These are phyloP conservation scores for Salix suchowensis DNA, from an alignment of 345 rosid genomes.

Conservation along the genomic window DNA sequence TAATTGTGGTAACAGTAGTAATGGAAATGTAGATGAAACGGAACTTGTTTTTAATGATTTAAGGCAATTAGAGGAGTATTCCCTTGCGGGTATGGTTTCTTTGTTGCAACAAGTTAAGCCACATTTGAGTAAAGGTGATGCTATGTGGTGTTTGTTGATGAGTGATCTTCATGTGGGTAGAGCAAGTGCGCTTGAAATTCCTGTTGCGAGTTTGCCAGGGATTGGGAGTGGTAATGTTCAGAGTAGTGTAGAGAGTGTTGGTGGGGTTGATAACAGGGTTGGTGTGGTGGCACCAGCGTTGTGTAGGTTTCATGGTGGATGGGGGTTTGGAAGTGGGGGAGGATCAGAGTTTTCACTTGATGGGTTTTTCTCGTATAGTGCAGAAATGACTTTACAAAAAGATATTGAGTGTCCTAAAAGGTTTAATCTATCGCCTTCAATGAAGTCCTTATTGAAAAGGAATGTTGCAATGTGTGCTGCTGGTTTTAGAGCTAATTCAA, in stretches of 20 bases:
- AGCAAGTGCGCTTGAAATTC: constrained; percentile 65
- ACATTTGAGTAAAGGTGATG: constrained; percentile 82
- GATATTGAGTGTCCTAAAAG: constrained; percentile 84
- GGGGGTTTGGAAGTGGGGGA: constrained; percentile 74
- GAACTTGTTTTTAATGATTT: constrained; percentile 60
- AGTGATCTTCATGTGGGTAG: constrained; percentile 86
- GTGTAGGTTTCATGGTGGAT: constrained; percentile 80
- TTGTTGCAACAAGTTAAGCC: constrained; percentile 84
- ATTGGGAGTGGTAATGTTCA: constrained; percentile 23
- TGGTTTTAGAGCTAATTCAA: constrained; percentile 69
- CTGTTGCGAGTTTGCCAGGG: constrained; percentile 25
- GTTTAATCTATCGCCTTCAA: constrained; percentile 77
- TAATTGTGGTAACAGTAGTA: constrained; percentile 22
- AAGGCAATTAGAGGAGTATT: constrained; percentile 75
- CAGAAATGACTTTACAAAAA: constrained; percentile 48
- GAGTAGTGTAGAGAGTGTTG: constrained; percentile 34
- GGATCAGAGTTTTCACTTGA: constrained; percentile 49
- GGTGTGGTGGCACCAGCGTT: constrained; percentile 51
- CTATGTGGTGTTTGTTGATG: constrained; percentile 94
- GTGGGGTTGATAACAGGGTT: constrained; percentile 29
- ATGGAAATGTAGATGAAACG: constrained; percentile 42
- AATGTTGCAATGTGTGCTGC: constrained; percentile 88
- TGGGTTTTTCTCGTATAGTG: constrained; percentile 39
- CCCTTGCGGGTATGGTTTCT: constrained; percentile 77
- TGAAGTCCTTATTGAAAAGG: constrained; percentile 79